Conservation (phyloP, 2,329 filamentous ascomycete genomes). For the Pochonia chlamydosporia region DNA sequence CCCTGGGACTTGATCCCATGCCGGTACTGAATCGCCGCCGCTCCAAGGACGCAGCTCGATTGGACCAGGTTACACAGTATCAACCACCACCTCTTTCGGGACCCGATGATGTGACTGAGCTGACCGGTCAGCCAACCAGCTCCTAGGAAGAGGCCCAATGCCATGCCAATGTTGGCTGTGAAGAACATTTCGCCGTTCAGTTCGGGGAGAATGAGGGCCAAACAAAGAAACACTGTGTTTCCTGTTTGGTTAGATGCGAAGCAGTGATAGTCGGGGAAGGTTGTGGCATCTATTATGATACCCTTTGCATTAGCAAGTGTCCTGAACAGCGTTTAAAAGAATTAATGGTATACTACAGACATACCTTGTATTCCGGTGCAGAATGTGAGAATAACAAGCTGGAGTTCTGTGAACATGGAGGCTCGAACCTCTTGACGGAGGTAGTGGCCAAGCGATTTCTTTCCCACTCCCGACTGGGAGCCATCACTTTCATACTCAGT, state of each 20-base stretch:
- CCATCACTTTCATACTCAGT: not conserved
- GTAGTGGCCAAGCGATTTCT: conserved; percentile 8
- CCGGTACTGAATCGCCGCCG: conserved; percentile 41
- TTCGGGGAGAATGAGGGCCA: conserved; percentile 44
- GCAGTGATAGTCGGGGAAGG: conserved; percentile 56
- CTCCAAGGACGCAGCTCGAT: conserved; percentile 45
- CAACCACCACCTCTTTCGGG: conserved; percentile 47
- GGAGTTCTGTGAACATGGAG: conserved; percentile 36
- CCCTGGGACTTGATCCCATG: conserved; percentile 31
- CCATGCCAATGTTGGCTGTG: conserved; percentile 47
- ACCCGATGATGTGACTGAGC: conserved; percentile 45
- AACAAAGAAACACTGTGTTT: conserved; percentile 54
- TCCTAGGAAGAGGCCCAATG: conserved; percentile 49
- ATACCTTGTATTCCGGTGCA: conserved; percentile 45
- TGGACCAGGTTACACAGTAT: conserved; percentile 50
- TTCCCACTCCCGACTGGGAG: not conserved
- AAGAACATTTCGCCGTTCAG: conserved; percentile 43
- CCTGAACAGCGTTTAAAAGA: not conserved
- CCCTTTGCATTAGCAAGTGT: not conserved
- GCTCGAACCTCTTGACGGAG: conserved; percentile 27
- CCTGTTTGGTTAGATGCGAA: conserved; percentile 62
- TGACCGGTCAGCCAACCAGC: conserved; percentile 53
- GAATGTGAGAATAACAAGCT: conserved; percentile 42
- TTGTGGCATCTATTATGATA: conserved; percentile 41
- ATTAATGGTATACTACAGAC: not conserved